A percentile compares a stretch with the other conserved stretches of the same genome.
phyloP scores from a whole-genome alignment of 1,139 yeast species.

The Pichia sp. region DNA sequence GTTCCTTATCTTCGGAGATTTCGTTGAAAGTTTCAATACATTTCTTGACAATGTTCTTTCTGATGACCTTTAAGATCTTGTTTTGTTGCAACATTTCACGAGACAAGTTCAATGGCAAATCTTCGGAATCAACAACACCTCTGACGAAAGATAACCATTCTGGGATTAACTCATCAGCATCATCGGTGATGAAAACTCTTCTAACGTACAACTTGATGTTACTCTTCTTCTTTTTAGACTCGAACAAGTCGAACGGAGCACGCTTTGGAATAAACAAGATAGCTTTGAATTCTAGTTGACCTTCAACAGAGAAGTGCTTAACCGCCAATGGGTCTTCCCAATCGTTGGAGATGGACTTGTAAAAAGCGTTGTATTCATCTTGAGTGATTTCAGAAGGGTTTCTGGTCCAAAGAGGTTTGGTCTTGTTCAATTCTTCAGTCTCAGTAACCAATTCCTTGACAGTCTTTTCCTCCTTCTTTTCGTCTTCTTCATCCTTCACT shows the following conservation, averaged over 20 bases:
- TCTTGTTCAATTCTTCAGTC: slow-evolving; percentile 95
- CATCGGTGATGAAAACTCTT: slow-evolving; percentile 99
- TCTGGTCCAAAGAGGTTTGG: slow-evolving; percentile 99
- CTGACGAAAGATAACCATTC: slow-evolving; percentile 97
- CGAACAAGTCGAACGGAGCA: slow-evolving; percentile 98
- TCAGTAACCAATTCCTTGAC: slow-evolving; percentile 79
- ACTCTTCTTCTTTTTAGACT: slow-evolving; percentile 97
- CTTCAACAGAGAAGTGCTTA: slow-evolving; percentile 99
- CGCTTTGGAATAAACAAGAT: slow-evolving; percentile 97
- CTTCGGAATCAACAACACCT: slow-evolving; percentile 99
- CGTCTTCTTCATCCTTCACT: slow-evolving; percentile 61
- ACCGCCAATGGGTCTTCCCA: slow-evolving; percentile 99
- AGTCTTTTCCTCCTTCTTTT: slow-evolving; percentile 65
- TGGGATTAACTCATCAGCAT: slow-evolving; percentile 98
- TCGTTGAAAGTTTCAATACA: slow-evolving; percentile 97
- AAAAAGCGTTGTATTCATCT: slow-evolving; percentile 99
- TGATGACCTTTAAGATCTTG: slow-evolving; percentile 98
- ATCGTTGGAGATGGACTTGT: slow-evolving; percentile 98
- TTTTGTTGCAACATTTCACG: slow-evolving; percentile 99
- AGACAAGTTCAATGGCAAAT: slow-evolving; percentile 98
- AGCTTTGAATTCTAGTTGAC: slow-evolving; percentile 99
- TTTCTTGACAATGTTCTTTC: slow-evolving; percentile 99
- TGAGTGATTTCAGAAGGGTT: slow-evolving; percentile 96
- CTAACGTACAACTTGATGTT: slow-evolving; percentile 98
- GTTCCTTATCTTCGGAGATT: slow-evolving; percentile 98